Conservation (phyloP, 2,329 filamentous ascomycete genomes). For the Allantophomopsis cytisporea region DNA sequence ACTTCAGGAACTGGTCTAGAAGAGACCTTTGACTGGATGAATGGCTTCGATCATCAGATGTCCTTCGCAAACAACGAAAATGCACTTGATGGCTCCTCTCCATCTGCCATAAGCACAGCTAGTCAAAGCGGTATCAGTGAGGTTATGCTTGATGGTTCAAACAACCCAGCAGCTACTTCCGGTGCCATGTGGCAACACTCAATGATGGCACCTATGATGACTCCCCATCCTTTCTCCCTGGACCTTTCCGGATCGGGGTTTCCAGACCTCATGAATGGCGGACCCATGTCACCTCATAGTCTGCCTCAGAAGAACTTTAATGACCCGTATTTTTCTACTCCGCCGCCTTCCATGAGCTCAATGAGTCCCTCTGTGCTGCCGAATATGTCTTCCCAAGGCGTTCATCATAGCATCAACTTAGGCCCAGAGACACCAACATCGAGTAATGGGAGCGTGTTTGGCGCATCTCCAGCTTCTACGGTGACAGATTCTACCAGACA, state of each 20-base stretch:
- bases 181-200: slow-evolving; percentile 56
- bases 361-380: slow-evolving; percentile 61
- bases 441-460: slow-evolving; percentile 43
- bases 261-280: slow-evolving; percentile 59
- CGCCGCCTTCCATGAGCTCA: slow-evolving; percentile 59
- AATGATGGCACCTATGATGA: slow-evolving; percentile 54
- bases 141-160: slow-evolving; percentile 74
- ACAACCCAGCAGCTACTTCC: slow-evolving; percentile 40
- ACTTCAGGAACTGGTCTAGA: slow-evolving; percentile 48
- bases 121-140: slow-evolving; percentile 89
- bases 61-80: slow-evolving; percentile 61
- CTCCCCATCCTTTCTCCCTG: slow-evolving; percentile 55
- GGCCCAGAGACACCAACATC: slow-evolving; percentile 64
- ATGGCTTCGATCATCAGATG: slow-evolving; percentile 68
- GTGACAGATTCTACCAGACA: slow-evolving; percentile 52
- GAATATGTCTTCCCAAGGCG: slow-evolving; percentile 43
- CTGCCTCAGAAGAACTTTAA: slow-evolving; percentile 55
- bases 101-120: slow-evolving; percentile 87
- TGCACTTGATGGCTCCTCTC: slow-evolving; percentile 84
- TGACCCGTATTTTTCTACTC: slow-evolving; percentile 68
- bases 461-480: slow-evolving; percentile 44
- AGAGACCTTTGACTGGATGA: slow-evolving; percentile 73
- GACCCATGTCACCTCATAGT: slow-evolving; percentile 67
- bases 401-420: slow-evolving; percentile 54
- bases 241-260: slow-evolving; percentile 65